A percentile compares a stretch with the other conserved stretches of the same genome.
These are phyloP conservation scores for Fallopia convolvulus DNA, from an alignment of 148 eudicot species.

Conservation along the genomic window DNA sequence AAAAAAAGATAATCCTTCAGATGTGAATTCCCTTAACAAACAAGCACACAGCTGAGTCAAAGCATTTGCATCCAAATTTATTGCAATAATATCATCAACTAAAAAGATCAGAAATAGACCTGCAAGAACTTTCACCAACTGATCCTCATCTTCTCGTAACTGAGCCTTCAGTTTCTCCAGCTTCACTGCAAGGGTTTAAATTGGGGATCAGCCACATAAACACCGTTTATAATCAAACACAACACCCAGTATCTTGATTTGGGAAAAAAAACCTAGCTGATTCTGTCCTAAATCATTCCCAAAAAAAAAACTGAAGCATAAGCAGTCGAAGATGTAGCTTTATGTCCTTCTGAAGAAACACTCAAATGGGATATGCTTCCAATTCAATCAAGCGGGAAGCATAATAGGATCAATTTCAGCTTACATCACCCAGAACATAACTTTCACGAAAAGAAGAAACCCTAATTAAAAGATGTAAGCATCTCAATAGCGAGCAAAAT, in stretches of 20 bases:
- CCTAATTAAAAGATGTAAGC: not conserved
- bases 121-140: constrained; percentile 65
- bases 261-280: no score
- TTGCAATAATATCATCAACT: not conserved
- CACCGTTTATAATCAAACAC: not conserved
- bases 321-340: not conserved
- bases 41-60: not conserved
- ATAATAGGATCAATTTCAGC: not conserved
- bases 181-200: constrained; percentile 30
- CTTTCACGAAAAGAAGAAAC: not conserved
- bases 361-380: not conserved
- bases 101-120: constrained; percentile 24
- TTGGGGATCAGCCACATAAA: not conserved
- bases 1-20: constrained; percentile 2
- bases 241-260: not conserved
- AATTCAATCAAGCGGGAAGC: not conserved
- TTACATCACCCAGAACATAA: constrained; percentile 1
- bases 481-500: not conserved
- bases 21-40: not conserved
- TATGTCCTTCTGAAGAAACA: not conserved
- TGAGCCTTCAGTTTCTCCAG: constrained; percentile 65
- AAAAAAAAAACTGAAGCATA: not conserved
- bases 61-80: not conserved
- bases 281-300: no score
- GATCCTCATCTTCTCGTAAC: constrained; percentile 63